phyloP scores from a whole-genome alignment of 2,329 filamentous ascomycete species.

The Penicillium sp. region DNA sequence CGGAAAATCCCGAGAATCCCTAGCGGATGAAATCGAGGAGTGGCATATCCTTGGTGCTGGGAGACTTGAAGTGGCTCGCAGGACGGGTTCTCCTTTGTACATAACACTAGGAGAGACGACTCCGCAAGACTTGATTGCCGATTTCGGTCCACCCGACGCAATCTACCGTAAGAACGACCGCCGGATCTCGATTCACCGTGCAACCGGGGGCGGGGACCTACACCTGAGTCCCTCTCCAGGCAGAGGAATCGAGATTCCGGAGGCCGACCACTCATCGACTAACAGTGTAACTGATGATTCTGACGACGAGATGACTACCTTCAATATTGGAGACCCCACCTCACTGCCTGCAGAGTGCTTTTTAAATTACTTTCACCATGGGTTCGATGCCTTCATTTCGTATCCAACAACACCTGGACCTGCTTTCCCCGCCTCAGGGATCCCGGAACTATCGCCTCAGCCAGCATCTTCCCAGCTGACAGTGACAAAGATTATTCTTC shows the following conservation, averaged over 20 bases:
- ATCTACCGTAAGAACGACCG: slow-evolving; percentile 91
- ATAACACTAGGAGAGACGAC: slow-evolving; percentile 82
- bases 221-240: slow-evolving; percentile 38
- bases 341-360: slow-evolving; percentile 63
- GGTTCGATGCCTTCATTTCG: slow-evolving; percentile 91
- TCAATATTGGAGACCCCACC: slow-evolving; percentile 60
- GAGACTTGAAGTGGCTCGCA: slow-evolving; percentile 71
- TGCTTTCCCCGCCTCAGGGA: slow-evolving; percentile 55
- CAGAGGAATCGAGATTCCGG: slow-evolving; percentile 49
- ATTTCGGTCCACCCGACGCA: slow-evolving; percentile 88
- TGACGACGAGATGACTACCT: slow-evolving; percentile 56
- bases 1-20: slow-evolving; percentile 69
- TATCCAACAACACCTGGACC: slow-evolving; percentile 65
- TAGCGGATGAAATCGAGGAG: slow-evolving; percentile 85
- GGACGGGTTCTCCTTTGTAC: slow-evolving; percentile 64
- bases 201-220: slow-evolving; percentile 31
- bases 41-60: slow-evolving; percentile 76
- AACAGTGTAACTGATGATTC: slow-evolving; percentile 69
- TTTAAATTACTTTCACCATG: slow-evolving; percentile 96
- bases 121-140: slow-evolving; percentile 84
- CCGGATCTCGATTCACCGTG: slow-evolving; percentile 75
- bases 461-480: slow-evolving; percentile 63
- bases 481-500: slow-evolving; percentile 86
- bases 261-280: slow-evolving; percentile 72
- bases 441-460: slow-evolving; percentile 30